Evolutionary conservation across 1,284 basidiomycete species (phyloP), one percentile per base, ranked within the genome.

Genomic region (Boletus sp.): DNA sequence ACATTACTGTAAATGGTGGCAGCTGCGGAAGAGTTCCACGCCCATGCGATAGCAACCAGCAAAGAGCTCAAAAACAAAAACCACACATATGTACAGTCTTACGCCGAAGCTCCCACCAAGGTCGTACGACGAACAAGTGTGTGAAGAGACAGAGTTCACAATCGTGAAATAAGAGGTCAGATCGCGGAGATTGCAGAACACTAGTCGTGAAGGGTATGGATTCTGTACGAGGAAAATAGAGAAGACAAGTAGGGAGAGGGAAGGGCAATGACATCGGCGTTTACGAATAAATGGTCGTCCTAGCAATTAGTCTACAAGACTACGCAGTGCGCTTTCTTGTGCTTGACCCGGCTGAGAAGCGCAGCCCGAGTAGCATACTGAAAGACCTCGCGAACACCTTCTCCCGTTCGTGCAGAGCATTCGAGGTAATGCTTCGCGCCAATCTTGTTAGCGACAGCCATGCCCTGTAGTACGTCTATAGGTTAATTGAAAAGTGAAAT

Each of bases 371-470:
- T 92, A 35, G 91, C 91, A 56, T 85, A 84, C 69, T 94, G 89
- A 78, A 95, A 94, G 34, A 94, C 91, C 69, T 94, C 92, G 57
- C 88, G 80, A 43, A 95, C 92, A 56, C 92, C 92, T 68, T 90
- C 84, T 51, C 92, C 90, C 13, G 84, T 82, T 77, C 88, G 90
- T 67, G 91, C 91, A 49, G 87, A 90, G 71, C 92, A 94, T 69
- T 95, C 92, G 49, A 93, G 81, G 69, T 94, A 95, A 62, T 85
- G 81, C 68, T 82, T 85, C 8, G 92, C 92, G 26, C 84, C 84
- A 60, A 95, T 94, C 80, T 91, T 91, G 72, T 87, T 84, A 7
- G 89, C 85, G 41, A 93, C 87, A 4, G 88, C 87, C 76, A 86
- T 81, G 55, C 91, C 92, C 81, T 93, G 61, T 23, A 36, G 3